Evolutionary conservation across 257 asterid species (phyloP), one percentile per base, ranked within the genome.

Genomic region (Craterostigma plantagineum): DNA sequence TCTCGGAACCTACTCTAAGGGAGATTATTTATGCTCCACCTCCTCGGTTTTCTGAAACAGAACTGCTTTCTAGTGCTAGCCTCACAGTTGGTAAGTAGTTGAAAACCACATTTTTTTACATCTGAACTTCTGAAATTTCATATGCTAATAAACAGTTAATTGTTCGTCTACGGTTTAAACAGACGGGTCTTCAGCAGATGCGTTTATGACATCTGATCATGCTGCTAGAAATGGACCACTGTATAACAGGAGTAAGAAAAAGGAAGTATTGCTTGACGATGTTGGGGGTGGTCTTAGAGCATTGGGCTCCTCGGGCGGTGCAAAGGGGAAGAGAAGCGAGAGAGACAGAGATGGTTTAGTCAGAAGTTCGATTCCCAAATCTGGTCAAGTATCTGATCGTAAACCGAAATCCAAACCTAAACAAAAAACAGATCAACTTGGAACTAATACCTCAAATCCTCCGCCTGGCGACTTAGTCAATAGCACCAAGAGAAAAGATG

Each of bases 241-340:
- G 53, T 65, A 69, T 44, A 81, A 77, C 61, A 68, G 92, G 57
- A 94, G 87, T 57, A 81, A 68, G 83, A 86, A 71, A 56, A 86
- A 68, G 64, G 96, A 85, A 69, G 64, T 77, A 51, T 61, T 69
- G 40, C 92, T 81, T 38, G 92, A 86, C 46, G 87, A 77, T 43
- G 83, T 79, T 45, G 81, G 69, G 16, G 83, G 76, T 45, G 69
- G 62, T 17, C 63, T 81, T 39, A 58, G 76, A 50, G 56, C 57
- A 51, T 61, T 80, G 27, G 90, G 76, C 51, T 58, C 62, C 40
- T 52, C 56, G 37, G 86, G 94, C 14, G 78, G 92, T 56, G 75
- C 83, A 5, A 85, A 81, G 70, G 94, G 92, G 18, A 85, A 77
- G 69, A 68, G 94, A 69, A 80, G 94, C 27, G 95, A 79, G 41